A percentile compares a stretch with the other conserved stretches of the same genome.
Conservation (phyloP, 352 stramenopile species). For the Phytophthora sp. region DNA sequence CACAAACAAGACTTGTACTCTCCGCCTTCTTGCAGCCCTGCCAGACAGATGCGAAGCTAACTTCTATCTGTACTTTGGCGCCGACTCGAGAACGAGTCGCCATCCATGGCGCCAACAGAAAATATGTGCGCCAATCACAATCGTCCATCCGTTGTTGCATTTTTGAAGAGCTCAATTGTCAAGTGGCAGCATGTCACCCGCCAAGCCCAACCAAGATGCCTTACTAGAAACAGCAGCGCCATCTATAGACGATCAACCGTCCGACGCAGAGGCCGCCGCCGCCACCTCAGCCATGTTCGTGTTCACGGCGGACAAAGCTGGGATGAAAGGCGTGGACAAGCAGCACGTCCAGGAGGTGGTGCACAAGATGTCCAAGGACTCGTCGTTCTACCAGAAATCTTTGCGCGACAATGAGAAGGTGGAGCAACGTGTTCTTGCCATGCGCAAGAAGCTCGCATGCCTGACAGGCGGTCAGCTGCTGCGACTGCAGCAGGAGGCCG, state of each 20-base stretch:
- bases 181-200: conserved; percentile 32
- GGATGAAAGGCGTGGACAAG: conserved; percentile 91
- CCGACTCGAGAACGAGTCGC: conserved; percentile 20
- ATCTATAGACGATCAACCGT: background rate
- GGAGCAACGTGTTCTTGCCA: conserved; percentile 77
- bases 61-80: conserved; percentile 19
- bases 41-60: conserved; percentile 7
- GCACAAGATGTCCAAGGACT: conserved; percentile 94
- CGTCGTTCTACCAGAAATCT: conserved; percentile 93
- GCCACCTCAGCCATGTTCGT: conserved; percentile 69
- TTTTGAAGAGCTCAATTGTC: conserved; percentile 29
- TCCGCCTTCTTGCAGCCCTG: conserved; percentile 2
- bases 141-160: conserved; percentile 16
- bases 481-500: conserved; percentile 47
- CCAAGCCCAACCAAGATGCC: conserved; percentile 10
- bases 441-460: conserved; percentile 67
- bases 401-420: conserved; percentile 89
- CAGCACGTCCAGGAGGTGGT: conserved; percentile 93
- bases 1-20: conserved; percentile 14
- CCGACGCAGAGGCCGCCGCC: conserved; percentile 6
- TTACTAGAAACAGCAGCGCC: background rate
- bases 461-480: conserved; percentile 50
- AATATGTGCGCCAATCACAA: conserved; percentile 16
- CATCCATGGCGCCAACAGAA: conserved; percentile 14
- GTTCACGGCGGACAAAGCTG: conserved; percentile 86